These are phyloP conservation scores for Mortierella claussenii DNA, from an alignment of 192 early-diverging fungal species.

Conservation along the genomic window DNA sequence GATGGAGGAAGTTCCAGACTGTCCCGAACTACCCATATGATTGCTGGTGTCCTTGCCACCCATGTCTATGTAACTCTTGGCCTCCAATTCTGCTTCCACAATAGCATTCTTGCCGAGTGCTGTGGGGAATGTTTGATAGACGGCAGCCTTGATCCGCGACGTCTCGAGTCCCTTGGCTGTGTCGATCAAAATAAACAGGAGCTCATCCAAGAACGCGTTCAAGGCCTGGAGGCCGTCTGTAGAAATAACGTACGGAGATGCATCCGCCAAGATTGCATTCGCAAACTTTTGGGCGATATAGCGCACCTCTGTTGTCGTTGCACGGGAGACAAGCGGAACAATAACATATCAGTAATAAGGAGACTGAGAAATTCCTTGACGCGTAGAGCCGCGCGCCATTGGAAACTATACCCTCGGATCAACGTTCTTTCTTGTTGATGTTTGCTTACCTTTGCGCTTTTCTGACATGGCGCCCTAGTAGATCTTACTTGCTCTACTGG, in stretches of 20 bases:
- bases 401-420: too few species aligned
- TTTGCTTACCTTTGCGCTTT: conserved; percentile 46
- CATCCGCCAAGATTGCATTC: conserved; percentile 67
- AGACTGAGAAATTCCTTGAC: too few species aligned
- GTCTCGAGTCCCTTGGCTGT: conserved; percentile 61
- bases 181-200: conserved; percentile 59
- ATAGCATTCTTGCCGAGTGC: conserved; percentile 69
- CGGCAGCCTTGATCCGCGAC: conserved; percentile 59
- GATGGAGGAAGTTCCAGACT: conserved; percentile 35
- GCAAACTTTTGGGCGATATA: conserved; percentile 71
- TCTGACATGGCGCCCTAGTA: conserved; percentile 49
- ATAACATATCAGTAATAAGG: too few species aligned
- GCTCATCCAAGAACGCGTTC: conserved; percentile 69
- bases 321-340: too few species aligned
- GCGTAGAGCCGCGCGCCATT: too few species aligned
- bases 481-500: too few species aligned
- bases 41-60: conserved; percentile 56
- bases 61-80: conserved; percentile 65
- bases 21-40: conserved; percentile 36
- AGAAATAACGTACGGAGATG: conserved; percentile 65
- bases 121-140: conserved; percentile 59
- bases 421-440: too few species aligned
- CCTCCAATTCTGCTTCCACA: conserved; percentile 68
- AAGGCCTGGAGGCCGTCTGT: conserved; percentile 65
- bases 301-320: conserved; percentile 63